Conservation (phyloP, 2,329 filamentous ascomycete species). For the Colletotrichum siamense region DNA sequence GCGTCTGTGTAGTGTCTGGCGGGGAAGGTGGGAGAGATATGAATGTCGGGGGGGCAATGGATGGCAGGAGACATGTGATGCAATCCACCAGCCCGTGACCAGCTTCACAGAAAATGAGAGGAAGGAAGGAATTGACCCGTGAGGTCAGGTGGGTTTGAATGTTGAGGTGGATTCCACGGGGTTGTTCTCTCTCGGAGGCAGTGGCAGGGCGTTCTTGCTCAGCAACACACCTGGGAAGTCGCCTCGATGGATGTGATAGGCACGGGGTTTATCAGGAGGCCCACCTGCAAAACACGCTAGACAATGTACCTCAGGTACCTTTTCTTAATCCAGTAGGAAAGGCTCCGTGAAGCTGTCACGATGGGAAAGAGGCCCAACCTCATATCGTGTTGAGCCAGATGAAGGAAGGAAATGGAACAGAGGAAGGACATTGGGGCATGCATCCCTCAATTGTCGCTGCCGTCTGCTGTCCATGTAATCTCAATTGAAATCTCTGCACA, state of each 20-base stretch:
- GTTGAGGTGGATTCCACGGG: neutral
- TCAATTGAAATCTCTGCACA: neutral
- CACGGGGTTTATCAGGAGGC: neutral
- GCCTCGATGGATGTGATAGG: neutral
- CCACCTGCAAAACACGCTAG: neutral
- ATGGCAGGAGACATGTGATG: neutral
- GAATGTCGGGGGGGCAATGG: neutral
- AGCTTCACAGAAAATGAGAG: too few species aligned
- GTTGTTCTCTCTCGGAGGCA: neutral
- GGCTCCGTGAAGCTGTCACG: neutral
- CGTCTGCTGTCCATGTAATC: neutral
- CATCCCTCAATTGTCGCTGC: neutral
- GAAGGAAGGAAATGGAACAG: neutral
- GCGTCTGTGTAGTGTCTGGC: too few species aligned
- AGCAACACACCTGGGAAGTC: neutral
- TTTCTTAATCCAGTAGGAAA: neutral
- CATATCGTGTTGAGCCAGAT: neutral
- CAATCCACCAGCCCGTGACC: neutral
- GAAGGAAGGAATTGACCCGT: neutral
- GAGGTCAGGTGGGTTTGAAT: neutral
- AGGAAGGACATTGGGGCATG: neutral
- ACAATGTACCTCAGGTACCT: neutral
- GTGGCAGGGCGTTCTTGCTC: neutral
- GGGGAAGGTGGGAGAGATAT: too few species aligned
- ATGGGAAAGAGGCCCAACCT: neutral